phyloP scores from a whole-genome alignment of 177 flowering plant species.

The Vitis hybrid region DNA sequence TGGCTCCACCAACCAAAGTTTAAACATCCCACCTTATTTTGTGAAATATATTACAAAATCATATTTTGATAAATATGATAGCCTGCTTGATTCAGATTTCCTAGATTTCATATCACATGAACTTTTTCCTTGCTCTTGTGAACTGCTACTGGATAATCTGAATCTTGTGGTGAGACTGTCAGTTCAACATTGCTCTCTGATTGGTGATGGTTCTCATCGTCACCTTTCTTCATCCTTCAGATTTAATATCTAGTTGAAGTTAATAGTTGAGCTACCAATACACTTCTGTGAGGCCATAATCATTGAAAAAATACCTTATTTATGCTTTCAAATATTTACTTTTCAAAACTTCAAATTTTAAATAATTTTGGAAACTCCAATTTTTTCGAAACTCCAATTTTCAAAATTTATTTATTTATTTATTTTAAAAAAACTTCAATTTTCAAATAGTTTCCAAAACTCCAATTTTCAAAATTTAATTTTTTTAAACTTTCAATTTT shows the following conservation, averaged over 20 bases:
- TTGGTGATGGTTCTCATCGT: constrained; percentile 96
- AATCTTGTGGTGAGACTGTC: constrained; percentile 25
- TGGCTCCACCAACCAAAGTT: constrained; percentile 5
- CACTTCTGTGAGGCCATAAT: constrained; percentile 47
- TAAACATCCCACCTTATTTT: constrained; percentile 10
- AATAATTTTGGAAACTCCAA: too few relatives aligned
- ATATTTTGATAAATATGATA: constrained; percentile 46
- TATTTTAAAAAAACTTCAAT: too few relatives aligned
- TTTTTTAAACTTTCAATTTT: too few relatives aligned
- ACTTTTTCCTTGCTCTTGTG: constrained; percentile 29
- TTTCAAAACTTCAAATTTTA: too few relatives aligned
- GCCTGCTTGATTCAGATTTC: constrained; percentile 43
- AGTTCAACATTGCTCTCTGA: constrained; percentile 34
- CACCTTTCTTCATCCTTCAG: constrained; percentile 47
- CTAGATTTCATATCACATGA: constrained; percentile 32
- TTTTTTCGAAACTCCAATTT: too few relatives aligned
- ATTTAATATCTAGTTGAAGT: constrained; percentile 26
- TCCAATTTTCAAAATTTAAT: too few relatives aligned
- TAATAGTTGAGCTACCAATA: constrained; percentile 18
- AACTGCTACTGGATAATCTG: constrained; percentile 14
- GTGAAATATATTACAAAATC: constrained; percentile 42
- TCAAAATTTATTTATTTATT: too few relatives aligned
- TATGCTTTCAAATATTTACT: too few relatives aligned
- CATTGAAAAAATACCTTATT: constrained; percentile 62
- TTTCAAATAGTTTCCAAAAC: too few relatives aligned